Evolutionary conservation across 1,139 yeast species (phyloP), one percentile per base, ranked within the genome.

Genomic region (Yamadazyma epiphylla): DNA sequence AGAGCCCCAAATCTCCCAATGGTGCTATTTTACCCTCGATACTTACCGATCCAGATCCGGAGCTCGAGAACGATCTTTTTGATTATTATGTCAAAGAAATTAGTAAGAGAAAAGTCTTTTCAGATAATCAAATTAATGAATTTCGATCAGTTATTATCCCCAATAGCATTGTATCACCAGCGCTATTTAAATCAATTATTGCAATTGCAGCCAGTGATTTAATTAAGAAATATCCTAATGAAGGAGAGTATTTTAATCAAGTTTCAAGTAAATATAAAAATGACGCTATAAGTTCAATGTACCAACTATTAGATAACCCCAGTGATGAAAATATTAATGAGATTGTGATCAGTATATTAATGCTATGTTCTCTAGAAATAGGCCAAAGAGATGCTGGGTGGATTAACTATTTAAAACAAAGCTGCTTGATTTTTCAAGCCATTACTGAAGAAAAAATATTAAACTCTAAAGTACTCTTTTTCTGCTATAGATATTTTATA

Each of bases 401-500:
- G 61, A 35, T 49, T 12, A 47, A 42, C 22, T 48, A 52, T 28
- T 32, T 55, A 31, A 48, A 48, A 29, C 57, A 55, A 36, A 49
- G 53, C 7, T 48, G 53, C 24, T 27, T 55, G 17, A 42, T 55
- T 9, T 49, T 55, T 15, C 46, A 43, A 15, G 40, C 45, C 3
- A 28, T 49, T 19, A 36, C 33, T 11, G 37, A 37, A 12, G 39
- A 42, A 4, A 39, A 38, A 14, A 47, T 55, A 3, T 8, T 46
- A 13, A 24, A 32, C n/a, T 45, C 51, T 4, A 29, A 41, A 13
- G 40, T 44, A 5, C 37, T 53, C 19, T 27, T 35, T 19, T 55
- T 55, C 30, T 53, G 49, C n/a, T 55, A 55, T 29, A 35, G 53
- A 15, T 54, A 55, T 29, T 53, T 55, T 29, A 41, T 53, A 0